A percentile compares a stretch with the other conserved stretches of the same genome.
phyloP scores from a whole-genome alignment of 805 yeast species.

The Allodekkera sacchari region DNA sequence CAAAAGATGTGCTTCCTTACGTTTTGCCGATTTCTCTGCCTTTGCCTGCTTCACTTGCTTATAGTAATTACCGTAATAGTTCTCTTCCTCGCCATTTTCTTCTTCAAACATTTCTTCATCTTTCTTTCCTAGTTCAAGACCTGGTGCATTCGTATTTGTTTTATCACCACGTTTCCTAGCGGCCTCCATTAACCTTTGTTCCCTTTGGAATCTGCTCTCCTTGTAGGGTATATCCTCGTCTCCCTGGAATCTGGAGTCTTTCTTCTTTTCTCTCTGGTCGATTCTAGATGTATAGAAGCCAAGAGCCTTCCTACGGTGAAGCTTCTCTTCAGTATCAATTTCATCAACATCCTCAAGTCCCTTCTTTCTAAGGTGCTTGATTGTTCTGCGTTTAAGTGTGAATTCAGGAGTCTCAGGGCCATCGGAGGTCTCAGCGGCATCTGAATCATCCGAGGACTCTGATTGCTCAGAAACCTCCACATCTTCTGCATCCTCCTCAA shows the following conservation, averaged over 20 bases:
- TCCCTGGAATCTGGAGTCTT: conserved; percentile 56
- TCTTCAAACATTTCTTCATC: conserved; percentile 44
- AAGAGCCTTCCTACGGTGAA: conserved; percentile 66
- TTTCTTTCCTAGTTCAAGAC: conserved; percentile 52
- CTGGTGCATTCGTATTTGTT: conserved; percentile 31
- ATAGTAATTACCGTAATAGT: conserved; percentile 50
- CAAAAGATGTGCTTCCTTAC: conserved; percentile 54
- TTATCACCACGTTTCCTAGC: conserved; percentile 78
- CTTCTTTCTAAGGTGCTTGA: conserved; percentile 30
- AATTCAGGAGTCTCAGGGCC: conserved; percentile 3
- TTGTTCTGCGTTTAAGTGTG: conserved; percentile 27
- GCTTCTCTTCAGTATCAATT: conserved; percentile 81
- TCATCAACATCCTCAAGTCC: conserved; percentile 66
- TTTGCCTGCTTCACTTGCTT: conserved; percentile 41
- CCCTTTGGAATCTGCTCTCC: conserved; percentile 85
- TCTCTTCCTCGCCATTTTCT: conserved; percentile 26
- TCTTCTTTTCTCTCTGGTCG: conserved; percentile 70
- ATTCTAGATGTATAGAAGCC: conserved; percentile 96
- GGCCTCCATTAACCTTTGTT: conserved; percentile 77
- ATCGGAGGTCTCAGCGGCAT: conserved; percentile 33
- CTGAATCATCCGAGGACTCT: conserved; percentile 22
- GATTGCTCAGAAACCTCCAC: not conserved
- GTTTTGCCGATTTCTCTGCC: conserved; percentile 38
- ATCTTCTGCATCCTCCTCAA: conserved; percentile 6
- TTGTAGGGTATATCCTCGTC: conserved; percentile 88